A percentile compares a stretch with the other conserved stretches of the same genome.
phyloP scores from a whole-genome alignment of 163 green algal species.

The Volvox carteri region DNA sequence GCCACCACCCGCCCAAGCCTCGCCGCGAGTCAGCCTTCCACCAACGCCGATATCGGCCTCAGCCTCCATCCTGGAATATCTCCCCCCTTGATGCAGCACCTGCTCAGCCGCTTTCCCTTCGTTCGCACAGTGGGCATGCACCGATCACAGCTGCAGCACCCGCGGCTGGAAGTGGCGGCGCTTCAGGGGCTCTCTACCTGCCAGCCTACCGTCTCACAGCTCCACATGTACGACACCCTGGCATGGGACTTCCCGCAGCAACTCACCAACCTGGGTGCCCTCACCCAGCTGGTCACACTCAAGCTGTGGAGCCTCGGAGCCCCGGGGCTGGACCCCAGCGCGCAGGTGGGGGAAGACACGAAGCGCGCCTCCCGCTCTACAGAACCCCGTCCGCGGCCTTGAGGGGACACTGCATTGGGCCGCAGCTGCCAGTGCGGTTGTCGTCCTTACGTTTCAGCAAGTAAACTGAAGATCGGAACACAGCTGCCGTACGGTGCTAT shows the following conservation, averaged over 20 bases:
- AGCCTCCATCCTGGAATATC: background rate
- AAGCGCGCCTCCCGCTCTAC: constrained; percentile 27
- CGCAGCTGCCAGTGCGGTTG: no score
- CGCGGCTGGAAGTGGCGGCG: constrained; percentile 28
- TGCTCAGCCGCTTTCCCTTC: constrained; percentile 31
- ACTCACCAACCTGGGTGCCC: background rate
- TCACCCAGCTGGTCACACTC: constrained; percentile 40
- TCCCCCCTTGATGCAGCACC: background rate
- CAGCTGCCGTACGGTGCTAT: background rate
- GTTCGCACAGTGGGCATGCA: constrained; percentile 13
- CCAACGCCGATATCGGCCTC: no score
- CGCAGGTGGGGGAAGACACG: constrained; percentile 28
- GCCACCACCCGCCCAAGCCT: no score
- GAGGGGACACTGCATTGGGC: no score
- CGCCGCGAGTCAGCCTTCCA: no score
- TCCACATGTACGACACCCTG: constrained; percentile 40
- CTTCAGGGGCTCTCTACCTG: background rate
- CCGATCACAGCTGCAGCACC: constrained; percentile 21
- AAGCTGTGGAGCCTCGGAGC: constrained; percentile 48
- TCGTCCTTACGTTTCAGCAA: background rate
- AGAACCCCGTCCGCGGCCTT: background rate
- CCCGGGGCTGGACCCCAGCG: constrained; percentile 47
- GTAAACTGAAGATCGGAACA: constrained; percentile 1
- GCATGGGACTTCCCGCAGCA: constrained; percentile 48
- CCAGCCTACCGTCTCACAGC: background rate